Evolutionary conservation across 345 rosid genomes (phyloP).

Genomic region (Euphorbia peplus): DNA sequence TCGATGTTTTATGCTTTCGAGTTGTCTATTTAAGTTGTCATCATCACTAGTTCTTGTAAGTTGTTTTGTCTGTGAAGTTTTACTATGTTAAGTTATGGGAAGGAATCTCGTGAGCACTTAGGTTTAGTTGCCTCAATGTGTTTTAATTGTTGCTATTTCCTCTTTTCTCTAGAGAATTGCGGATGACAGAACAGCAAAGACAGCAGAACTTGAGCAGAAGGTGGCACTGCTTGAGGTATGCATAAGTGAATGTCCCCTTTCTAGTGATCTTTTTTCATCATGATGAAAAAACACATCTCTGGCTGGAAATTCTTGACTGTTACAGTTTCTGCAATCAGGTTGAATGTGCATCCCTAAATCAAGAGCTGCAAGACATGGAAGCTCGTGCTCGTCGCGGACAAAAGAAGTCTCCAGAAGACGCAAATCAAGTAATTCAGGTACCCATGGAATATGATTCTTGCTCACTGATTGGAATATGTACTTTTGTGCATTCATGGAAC

Average conservation of each 20-base stretch:
- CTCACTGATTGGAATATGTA: slow-evolving; percentile 5
- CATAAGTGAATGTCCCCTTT: slow-evolving; percentile 14
- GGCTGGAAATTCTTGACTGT: slow-evolving; percentile 15
- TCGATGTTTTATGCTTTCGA: not conserved
- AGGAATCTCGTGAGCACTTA: slow-evolving; percentile 9
- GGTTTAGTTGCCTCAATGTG: not conserved
- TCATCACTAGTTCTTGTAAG: not conserved
- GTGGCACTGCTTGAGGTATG: slow-evolving; percentile 88
- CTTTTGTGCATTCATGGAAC: not conserved
- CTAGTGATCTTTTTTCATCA: not conserved
- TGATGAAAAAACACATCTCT: not conserved
- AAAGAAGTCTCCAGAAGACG: slow-evolving; percentile 86
- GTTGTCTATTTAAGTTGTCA: not conserved
- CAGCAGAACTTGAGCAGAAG: slow-evolving; percentile 89
- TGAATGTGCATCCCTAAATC: slow-evolving; percentile 78
- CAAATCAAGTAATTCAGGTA: slow-evolving; percentile 95
- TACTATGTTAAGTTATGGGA: not conserved
- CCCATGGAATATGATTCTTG: not conserved
- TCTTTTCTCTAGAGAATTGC: slow-evolving; percentile 59
- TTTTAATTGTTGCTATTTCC: slow-evolving; percentile 3
- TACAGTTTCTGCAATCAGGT: slow-evolving; percentile 48
- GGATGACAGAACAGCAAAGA: slow-evolving; percentile 88
- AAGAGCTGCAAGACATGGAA: slow-evolving; percentile 96
- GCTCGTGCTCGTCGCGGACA: slow-evolving; percentile 80
- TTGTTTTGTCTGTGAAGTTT: slow-evolving; percentile 7